phyloP scores from a whole-genome alignment of 2,329 filamentous ascomycete species.

The Aspergillus ruber region DNA sequence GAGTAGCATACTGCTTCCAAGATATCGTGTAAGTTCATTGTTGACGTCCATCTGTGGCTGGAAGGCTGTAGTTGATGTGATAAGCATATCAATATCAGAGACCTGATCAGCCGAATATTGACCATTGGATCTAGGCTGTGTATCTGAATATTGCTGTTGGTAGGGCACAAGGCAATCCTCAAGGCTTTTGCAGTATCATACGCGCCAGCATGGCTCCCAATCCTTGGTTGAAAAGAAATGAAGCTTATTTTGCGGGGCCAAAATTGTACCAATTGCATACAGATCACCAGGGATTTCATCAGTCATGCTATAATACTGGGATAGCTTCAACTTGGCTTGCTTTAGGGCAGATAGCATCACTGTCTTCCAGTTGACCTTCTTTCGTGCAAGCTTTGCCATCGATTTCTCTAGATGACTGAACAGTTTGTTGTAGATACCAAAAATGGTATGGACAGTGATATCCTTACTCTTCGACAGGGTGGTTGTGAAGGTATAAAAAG shows the following conservation, averaged over 20 bases:
- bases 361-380: conserved; percentile 9
- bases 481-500: conserved; percentile 12
- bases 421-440: conserved; percentile 13
- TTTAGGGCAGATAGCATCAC: conserved; percentile 6
- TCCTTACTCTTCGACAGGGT: conserved; percentile 10
- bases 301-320: conserved; percentile 8
- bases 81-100: neutral
- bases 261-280: conserved; percentile 11
- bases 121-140: neutral
- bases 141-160: neutral
- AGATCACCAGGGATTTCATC: conserved; percentile 7
- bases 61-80: neutral
- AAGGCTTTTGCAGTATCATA: conserved; percentile 4
- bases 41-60: neutral
- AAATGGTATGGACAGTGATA: conserved; percentile 11
- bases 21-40: conserved; percentile 7
- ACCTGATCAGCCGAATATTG: neutral
- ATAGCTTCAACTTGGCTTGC: conserved; percentile 5
- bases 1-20: too few species aligned
- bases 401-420: conserved; percentile 10
- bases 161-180: conserved; percentile 3
- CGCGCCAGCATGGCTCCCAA: conserved; percentile 4
- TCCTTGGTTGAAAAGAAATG: conserved; percentile 11
- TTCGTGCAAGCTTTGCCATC: conserved; percentile 5
- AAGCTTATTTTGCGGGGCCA: conserved; percentile 8